A percentile compares a stretch with the other conserved stretches of the same genome.
These are phyloP conservation scores for Rhododendron kiyosumense DNA, from an alignment of 148 eudicot genomes.

Conservation along the genomic window DNA sequence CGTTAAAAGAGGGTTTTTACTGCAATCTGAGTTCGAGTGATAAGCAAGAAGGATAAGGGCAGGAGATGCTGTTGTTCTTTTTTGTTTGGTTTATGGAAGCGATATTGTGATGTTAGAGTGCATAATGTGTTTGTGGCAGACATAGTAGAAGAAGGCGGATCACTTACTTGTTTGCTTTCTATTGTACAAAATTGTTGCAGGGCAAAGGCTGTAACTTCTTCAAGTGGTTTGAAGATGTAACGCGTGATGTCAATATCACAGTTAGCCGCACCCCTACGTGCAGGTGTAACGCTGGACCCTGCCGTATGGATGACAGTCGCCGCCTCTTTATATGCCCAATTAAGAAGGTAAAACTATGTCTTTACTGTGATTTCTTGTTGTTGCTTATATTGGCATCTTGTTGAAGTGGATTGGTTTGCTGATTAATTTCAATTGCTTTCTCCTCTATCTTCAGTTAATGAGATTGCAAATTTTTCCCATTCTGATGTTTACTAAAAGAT, in stretches of 20 bases:
- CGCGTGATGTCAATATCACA: background rate
- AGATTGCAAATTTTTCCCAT: background rate
- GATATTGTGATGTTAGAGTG: background rate
- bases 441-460: background rate
- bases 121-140: background rate
- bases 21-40: background rate
- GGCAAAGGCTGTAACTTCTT: background rate
- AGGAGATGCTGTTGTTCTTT: background rate
- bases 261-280: background rate
- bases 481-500: background rate
- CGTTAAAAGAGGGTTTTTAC: background rate
- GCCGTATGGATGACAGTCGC: background rate
- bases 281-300: background rate
- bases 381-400: background rate
- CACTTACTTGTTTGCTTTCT: background rate
- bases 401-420: background rate
- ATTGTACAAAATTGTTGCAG: background rate
- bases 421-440: background rate
- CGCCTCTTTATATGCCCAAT: conserved; percentile 10
- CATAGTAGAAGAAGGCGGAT: background rate
- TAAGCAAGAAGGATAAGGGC: background rate
- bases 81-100: background rate
- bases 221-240: background rate
- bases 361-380: background rate
- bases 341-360: conserved; percentile 2